Percentiles rank a stretch among this genome's conserved stretches.
phyloP scores from a whole-genome alignment of 2,329 filamentous ascomycete genomes.

The Epichloe coenophiala region DNA sequence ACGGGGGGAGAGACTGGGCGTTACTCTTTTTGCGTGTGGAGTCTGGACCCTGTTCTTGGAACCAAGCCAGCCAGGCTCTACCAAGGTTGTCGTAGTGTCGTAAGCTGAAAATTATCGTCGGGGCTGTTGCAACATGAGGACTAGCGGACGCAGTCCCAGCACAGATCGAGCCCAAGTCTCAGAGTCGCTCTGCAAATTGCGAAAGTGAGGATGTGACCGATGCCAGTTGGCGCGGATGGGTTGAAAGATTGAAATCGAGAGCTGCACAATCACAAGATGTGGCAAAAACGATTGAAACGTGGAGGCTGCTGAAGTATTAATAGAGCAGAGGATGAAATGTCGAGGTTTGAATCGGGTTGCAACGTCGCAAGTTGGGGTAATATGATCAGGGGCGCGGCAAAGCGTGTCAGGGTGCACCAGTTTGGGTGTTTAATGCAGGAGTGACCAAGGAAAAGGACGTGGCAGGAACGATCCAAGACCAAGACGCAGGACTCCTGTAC shows the following conservation, averaged over 20 bases:
- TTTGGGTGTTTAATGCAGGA: neutral
- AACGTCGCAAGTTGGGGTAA: neutral
- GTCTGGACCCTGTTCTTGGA: neutral
- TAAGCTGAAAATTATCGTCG: neutral
- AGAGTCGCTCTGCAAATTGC: neutral
- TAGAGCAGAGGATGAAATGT: too few relatives aligned
- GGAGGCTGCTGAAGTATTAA: neutral
- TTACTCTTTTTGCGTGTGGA: neutral
- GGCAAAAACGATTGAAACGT: neutral
- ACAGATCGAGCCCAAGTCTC: too few relatives aligned
- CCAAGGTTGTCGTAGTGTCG: neutral
- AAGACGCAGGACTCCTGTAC: too few relatives aligned
- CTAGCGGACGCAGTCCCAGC: too few relatives aligned
- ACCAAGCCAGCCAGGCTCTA: neutral
- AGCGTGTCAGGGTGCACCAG: neutral
- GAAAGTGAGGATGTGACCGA: neutral
- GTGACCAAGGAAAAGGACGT: neutral
- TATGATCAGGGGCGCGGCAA: neutral
- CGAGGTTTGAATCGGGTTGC: neutral
- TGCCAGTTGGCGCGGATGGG: neutral
- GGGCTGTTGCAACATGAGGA: neutral
- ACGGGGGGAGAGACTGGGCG: neutral
- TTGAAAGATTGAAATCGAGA: neutral
- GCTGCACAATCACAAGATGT: neutral
- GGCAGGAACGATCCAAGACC: too few relatives aligned